phyloP scores from a whole-genome alignment of 805 yeast species.

The Sugiyamaella marilandica region DNA sequence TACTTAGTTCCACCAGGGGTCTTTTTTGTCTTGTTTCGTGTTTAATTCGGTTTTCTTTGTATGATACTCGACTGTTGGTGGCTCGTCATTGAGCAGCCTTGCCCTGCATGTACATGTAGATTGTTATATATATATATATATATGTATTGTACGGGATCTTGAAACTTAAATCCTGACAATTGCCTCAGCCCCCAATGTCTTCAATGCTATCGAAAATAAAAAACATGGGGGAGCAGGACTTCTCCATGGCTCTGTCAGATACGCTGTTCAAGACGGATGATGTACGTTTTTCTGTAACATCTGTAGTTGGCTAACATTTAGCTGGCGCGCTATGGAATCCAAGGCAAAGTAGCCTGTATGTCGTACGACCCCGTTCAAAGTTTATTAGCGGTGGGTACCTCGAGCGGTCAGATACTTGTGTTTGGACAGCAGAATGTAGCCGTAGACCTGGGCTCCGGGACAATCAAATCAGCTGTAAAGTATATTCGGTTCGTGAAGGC shows the following conservation, averaged over 20 bases:
- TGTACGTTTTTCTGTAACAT: conserved; percentile 17
- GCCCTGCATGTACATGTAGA: not conserved
- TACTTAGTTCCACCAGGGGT: too few relatives aligned
- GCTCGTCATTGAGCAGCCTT: not conserved
- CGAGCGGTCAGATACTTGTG: conserved; percentile 62
- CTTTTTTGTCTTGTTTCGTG: too few relatives aligned
- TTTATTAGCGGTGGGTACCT: conserved; percentile 75
- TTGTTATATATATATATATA: not conserved
- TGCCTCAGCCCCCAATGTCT: conserved; percentile 16
- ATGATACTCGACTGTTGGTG: not conserved
- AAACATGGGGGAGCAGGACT: conserved; percentile 26
- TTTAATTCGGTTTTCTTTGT: not conserved
- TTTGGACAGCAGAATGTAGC: conserved; percentile 82
- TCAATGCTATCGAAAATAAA: conserved; percentile 21
- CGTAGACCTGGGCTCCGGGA: conserved; percentile 48
- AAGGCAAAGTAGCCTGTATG: conserved; percentile 58
- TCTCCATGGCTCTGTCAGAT: conserved; percentile 30
- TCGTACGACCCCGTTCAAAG: conserved; percentile 90
- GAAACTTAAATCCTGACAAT: not conserved
- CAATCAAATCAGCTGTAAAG: conserved; percentile 16
- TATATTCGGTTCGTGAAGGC: conserved; percentile 70
- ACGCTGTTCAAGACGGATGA: conserved; percentile 29
- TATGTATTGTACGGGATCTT: not conserved
- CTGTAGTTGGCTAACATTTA: conserved; percentile 6
- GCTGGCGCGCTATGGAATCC: conserved; percentile 49